Evolutionary conservation across 2,329 filamentous ascomycete genomes (phyloP).

Genomic region (Fusarium succisae): DNA sequence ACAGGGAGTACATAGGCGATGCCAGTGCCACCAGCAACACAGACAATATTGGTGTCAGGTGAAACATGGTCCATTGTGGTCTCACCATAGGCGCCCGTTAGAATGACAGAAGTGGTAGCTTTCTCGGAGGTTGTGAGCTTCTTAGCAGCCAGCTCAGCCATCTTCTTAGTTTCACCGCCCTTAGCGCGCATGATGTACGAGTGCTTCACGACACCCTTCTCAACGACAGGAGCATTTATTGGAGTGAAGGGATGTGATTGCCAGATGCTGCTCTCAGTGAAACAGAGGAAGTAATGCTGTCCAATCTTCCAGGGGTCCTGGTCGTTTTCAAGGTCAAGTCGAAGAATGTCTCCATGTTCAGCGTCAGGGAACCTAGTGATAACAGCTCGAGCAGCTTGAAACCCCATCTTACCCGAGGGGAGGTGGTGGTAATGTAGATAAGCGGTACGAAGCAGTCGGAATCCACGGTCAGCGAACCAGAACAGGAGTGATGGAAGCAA

Average conservation of each 20-base stretch:
- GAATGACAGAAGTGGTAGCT: constrained; percentile 62
- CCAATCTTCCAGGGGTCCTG: constrained; percentile 72
- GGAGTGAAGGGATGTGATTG: constrained; percentile 79
- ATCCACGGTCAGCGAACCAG: constrained; percentile 70
- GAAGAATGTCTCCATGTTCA: constrained; percentile 68
- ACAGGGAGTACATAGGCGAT: constrained; percentile 53
- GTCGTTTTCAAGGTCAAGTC: constrained; percentile 71
- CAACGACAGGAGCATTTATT: constrained; percentile 59
- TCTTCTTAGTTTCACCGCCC: constrained; percentile 66
- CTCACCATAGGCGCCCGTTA: constrained; percentile 72
- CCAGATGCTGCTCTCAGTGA: constrained; percentile 73
- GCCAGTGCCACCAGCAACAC: constrained; percentile 53
- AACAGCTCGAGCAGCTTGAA: constrained; percentile 61
- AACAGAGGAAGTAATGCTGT: constrained; percentile 77
- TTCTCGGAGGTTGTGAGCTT: constrained; percentile 45
- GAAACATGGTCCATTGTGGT: constrained; percentile 54
- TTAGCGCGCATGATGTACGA: constrained; percentile 68
- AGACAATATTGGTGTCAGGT: constrained; percentile 52
- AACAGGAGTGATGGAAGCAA: constrained; percentile 72
- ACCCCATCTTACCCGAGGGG: constrained; percentile 56
- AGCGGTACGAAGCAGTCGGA: constrained; percentile 66
- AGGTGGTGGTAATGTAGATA: constrained; percentile 69
- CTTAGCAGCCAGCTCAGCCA: constrained; percentile 57
- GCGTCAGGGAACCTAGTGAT: constrained; percentile 61
- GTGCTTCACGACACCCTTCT: constrained; percentile 56